phyloP scores from a whole-genome alignment of 2,329 filamentous ascomycete species.

The Onygenales sp. region DNA sequence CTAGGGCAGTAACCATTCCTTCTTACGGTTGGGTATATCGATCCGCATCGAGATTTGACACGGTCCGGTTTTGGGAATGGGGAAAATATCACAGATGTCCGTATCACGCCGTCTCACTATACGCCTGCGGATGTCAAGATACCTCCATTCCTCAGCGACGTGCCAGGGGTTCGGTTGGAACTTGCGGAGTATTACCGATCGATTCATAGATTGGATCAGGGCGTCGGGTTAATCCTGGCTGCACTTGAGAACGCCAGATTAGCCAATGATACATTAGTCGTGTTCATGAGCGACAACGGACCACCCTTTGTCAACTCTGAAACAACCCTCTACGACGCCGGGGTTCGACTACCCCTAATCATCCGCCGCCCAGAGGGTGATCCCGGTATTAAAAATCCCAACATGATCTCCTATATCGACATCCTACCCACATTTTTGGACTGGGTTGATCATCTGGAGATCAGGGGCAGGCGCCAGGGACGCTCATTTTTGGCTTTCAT shows the following conservation, averaged over 20 bases:
- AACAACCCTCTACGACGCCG: constrained; percentile 42
- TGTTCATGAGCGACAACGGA: constrained; percentile 43
- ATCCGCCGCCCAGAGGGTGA: constrained; percentile 26
- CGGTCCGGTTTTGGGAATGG: no score
- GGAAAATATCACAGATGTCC: no score
- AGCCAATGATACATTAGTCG: constrained; percentile 30
- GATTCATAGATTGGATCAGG: constrained; percentile 32
- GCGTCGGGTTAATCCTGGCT: constrained; percentile 30
- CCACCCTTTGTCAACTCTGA: constrained; percentile 44
- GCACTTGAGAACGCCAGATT: constrained; percentile 24
- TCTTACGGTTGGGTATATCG: no score
- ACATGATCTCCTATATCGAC: constrained; percentile 39
- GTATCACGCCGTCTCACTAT: no score
- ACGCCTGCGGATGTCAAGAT: constrained; percentile 13
- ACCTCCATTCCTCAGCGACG: constrained; percentile 33
- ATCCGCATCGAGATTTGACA: no score
- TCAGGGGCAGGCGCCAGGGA: no score
- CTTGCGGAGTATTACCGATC: constrained; percentile 35
- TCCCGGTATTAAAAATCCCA: constrained; percentile 27
- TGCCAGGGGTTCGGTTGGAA: constrained; percentile 33
- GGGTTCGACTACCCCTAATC: constrained; percentile 36
- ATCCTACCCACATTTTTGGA: constrained; percentile 39
- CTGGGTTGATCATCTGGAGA: constrained; percentile 21
- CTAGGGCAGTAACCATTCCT: no score
- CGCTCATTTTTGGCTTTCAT: no score